phyloP scores from a whole-genome alignment of 306 rosid genomes.

The Sesbania bispinosa region DNA sequence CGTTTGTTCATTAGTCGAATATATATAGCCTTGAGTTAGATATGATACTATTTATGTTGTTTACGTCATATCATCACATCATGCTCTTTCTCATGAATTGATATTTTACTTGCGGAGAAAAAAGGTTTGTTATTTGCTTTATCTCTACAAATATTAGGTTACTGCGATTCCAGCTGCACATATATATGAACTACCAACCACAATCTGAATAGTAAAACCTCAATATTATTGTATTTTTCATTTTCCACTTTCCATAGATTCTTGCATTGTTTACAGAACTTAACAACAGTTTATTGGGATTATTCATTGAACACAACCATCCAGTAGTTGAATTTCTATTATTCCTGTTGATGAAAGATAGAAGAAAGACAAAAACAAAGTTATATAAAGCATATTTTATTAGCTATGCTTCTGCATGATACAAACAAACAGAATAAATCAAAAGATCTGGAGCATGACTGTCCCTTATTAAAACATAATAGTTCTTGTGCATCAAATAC shows the following conservation, averaged over 20 bases:
- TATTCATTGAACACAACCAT: background rate
- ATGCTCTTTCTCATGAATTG: background rate
- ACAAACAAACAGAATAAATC: slow-evolving; percentile 2
- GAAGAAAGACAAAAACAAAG: background rate
- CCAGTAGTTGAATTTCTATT: background rate
- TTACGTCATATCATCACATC: background rate
- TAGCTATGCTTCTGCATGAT: background rate
- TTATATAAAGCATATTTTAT: background rate
- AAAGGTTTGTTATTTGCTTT: background rate
- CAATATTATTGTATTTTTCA: background rate
- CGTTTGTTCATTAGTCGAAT: background rate
- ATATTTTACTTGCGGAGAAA: background rate
- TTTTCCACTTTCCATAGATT: background rate
- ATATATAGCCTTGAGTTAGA: background rate
- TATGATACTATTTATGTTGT: background rate
- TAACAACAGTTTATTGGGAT: background rate
- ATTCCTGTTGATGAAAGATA: background rate
- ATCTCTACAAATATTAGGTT: background rate
- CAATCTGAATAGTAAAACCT: background rate
- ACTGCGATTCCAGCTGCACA: background rate
- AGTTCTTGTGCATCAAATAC: background rate
- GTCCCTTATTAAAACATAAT: slow-evolving; percentile 22
- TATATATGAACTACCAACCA: background rate
- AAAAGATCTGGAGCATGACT: slow-evolving; percentile 16
- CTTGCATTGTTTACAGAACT: background rate